Percentiles rank a stretch among this genome's conserved stretches.
These are phyloP conservation scores for Colletotrichum musicola DNA, from an alignment of 2,329 filamentous ascomycete species.

Conservation along the genomic window DNA sequence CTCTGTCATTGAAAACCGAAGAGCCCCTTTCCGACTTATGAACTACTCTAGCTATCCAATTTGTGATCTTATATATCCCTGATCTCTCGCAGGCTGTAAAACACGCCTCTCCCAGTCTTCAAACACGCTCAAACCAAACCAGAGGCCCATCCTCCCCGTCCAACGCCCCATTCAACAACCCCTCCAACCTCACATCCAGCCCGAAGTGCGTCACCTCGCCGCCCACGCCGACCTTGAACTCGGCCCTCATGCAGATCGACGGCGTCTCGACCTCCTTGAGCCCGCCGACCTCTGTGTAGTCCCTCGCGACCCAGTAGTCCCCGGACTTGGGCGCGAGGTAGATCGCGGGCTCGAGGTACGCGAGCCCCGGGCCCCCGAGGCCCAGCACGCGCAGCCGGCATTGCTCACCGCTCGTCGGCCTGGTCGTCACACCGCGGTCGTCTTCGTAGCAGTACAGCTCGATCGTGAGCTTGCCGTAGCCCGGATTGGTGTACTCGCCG, in stretches of 20 bases:
- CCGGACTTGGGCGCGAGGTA: conserved; percentile 40
- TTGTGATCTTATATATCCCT: too few species aligned
- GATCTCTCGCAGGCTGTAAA: too few species aligned
- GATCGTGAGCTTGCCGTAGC: conserved; percentile 41
- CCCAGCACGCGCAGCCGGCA: conserved; percentile 38
- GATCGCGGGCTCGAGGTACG: conserved; percentile 5
- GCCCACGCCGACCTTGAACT: conserved; percentile 10
- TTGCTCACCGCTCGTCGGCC: not conserved
- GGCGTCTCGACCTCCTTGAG: not conserved
- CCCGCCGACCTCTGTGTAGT: not conserved
- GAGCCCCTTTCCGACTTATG: too few species aligned
- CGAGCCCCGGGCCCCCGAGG: not conserved
- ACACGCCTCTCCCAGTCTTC: too few species aligned
- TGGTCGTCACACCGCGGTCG: not conserved
- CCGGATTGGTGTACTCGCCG: conserved; percentile 53
- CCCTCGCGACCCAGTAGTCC: conserved; percentile 39
- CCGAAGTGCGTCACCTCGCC: conserved; percentile 12
- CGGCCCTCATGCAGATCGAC: conserved; percentile 1
- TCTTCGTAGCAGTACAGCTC: conserved; percentile 34
- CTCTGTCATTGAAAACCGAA: too few species aligned
- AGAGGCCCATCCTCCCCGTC: conserved; percentile 9
- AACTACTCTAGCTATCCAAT: too few species aligned
- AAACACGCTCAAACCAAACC: conserved; percentile 22
- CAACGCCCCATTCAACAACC: not conserved
- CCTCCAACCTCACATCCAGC: conserved; percentile 15